phyloP scores from a whole-genome alignment of 148 eudicot species.

The Chenopodium album region DNA sequence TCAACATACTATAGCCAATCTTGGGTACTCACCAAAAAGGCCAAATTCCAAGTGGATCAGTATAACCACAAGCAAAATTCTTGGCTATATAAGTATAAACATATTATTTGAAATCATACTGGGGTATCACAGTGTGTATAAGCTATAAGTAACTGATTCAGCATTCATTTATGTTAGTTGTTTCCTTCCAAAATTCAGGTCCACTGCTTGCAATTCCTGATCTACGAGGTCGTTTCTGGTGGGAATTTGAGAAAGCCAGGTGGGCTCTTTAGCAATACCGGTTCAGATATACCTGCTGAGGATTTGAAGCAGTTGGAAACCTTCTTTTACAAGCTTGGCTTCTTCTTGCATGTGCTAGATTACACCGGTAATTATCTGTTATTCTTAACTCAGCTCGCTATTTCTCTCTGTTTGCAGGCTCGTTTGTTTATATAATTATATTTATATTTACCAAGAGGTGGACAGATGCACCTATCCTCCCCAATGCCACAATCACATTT shows the following conservation, averaged over 20 bases:
- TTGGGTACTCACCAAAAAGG: too few relatives aligned
- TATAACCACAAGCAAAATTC: too few relatives aligned
- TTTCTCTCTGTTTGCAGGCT: background rate
- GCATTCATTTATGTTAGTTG: slow-evolving; percentile 7
- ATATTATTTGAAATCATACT: too few relatives aligned
- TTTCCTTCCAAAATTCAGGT: slow-evolving; percentile 45
- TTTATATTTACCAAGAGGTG: background rate
- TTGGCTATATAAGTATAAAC: too few relatives aligned
- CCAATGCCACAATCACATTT: background rate
- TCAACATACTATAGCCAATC: too few relatives aligned
- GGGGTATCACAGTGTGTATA: background rate
- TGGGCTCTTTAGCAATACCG: slow-evolving; percentile 88
- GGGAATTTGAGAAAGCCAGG: slow-evolving; percentile 94
- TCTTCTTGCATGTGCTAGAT: slow-evolving; percentile 89
- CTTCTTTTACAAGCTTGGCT: slow-evolving; percentile 96
- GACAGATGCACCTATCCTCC: background rate
- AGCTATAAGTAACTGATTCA: background rate
- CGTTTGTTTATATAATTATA: background rate
- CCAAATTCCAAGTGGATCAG: too few relatives aligned
- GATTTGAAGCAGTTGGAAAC: slow-evolving; percentile 93
- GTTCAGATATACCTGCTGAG: slow-evolving; percentile 84
- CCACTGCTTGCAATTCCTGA: slow-evolving; percentile 95
- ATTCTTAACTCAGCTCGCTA: slow-evolving; percentile 5
- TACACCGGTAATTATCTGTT: slow-evolving; percentile 62
- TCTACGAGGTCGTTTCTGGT: slow-evolving; percentile 97